Conservation (phyloP, 306 rosid species). For the Sechiopsis laciniata region DNA sequence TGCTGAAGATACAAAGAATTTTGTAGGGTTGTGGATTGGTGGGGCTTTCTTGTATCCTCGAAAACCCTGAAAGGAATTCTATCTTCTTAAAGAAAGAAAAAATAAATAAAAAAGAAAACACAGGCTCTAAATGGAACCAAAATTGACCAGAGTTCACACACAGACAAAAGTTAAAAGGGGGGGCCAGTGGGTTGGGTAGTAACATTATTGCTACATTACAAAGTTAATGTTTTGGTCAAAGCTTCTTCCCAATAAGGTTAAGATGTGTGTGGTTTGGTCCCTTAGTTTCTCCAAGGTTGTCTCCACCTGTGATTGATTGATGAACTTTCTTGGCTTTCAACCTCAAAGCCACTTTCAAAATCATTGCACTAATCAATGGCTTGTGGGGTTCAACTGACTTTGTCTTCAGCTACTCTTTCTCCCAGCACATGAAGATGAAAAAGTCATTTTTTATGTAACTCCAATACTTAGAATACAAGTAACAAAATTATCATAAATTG, state of each 20-base stretch:
- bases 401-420: conserved; percentile 23
- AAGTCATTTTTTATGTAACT: neutral
- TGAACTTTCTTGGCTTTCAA: conserved; percentile 20
- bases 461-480: neutral
- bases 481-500: too few relatives aligned
- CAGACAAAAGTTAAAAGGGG: neutral
- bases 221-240: conserved; percentile 22
- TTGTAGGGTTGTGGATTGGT: conserved; percentile 11
- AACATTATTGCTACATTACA: conserved; percentile 15
- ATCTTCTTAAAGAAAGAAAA: neutral
- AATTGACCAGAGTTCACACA: conserved; percentile 4
- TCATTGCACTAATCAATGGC: conserved; percentile 10
- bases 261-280: conserved; percentile 20
- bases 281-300: conserved; percentile 44
- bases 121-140: conserved; percentile 6
- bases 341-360: conserved; percentile 12
- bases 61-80: conserved; percentile 22
- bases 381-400: conserved; percentile 19
- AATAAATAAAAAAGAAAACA: too few relatives aligned
- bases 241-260: conserved; percentile 18
- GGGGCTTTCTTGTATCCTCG: conserved; percentile 22
- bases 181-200: neutral
- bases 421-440: neutral
- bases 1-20: neutral
- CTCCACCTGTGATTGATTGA: conserved; percentile 37